phyloP scores from a whole-genome alignment of 768 basidiomycete species.

The Lentinus tigrinus region DNA sequence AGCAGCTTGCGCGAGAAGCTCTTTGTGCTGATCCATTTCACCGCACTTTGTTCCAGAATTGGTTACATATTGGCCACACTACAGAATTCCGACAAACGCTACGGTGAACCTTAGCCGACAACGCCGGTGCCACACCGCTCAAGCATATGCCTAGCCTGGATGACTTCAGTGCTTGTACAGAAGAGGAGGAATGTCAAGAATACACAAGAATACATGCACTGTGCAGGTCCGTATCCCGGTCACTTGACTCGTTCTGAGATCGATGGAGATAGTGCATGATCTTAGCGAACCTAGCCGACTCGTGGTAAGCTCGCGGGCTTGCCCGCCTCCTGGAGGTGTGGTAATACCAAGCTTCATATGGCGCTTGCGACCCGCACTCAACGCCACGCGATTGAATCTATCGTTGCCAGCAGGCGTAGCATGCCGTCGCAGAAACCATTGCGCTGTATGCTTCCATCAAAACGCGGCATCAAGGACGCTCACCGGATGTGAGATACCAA shows the following conservation, averaged over 20 bases:
- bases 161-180: not conserved
- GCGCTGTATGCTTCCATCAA: not conserved
- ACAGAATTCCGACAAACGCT: no score
- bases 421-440: not conserved
- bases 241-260: not conserved
- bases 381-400: not conserved
- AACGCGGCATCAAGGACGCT: constrained; percentile 2
- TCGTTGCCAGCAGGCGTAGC: not conserved
- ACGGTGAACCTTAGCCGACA: no score
- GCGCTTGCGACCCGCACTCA: not conserved
- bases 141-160: no score
- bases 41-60: no score
- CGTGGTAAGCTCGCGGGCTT: not conserved
- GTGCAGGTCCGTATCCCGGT: not conserved
- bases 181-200: not conserved
- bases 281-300: not conserved
- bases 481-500: not conserved
- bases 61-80: no score
- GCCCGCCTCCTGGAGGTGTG: not conserved
- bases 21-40: no score
- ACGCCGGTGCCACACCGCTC: no score
- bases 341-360: not conserved
- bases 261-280: constrained; percentile 3
- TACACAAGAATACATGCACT: no score
- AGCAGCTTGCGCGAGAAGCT: no score